A percentile compares a stretch with the other conserved stretches of the same genome.
These are phyloP conservation scores for Pseudogymnoascus sp. DNA, from an alignment of 2,329 filamentous ascomycete genomes.

Conservation along the genomic window DNA sequence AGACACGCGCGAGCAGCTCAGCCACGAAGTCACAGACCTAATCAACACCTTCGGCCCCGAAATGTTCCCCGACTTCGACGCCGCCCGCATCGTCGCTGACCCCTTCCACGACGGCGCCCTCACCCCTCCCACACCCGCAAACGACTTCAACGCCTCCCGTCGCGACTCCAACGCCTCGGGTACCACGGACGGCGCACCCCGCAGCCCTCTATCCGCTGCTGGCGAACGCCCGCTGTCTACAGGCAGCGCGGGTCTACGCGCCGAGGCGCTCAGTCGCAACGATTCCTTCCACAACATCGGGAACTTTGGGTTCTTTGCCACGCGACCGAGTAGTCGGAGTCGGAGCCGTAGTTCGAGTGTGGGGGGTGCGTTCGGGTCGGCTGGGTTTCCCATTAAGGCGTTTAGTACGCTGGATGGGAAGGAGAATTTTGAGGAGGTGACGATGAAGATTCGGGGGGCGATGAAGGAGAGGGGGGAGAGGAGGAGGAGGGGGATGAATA, in stretches of 20 bases:
- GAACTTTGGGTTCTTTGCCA: conserved; percentile 82
- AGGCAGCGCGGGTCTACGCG: conserved; percentile 21
- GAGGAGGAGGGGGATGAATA: conserved; percentile 35
- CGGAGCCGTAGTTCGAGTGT: conserved; percentile 63
- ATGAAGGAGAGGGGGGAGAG: conserved; percentile 72
- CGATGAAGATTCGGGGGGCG: conserved; percentile 72
- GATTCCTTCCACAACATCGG: conserved; percentile 91
- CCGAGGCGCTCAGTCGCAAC: conserved; percentile 59
- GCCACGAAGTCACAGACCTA: conserved; percentile 75
- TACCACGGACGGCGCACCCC: conserved; percentile 22
- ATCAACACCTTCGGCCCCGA: conserved; percentile 95
- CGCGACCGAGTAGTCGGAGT: conserved; percentile 73
- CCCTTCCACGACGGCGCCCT: conserved; percentile 29
- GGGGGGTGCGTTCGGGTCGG: conserved; percentile 53
- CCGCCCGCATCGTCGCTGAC: conserved; percentile 60
- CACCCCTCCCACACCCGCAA: conserved; percentile 22
- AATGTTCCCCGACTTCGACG: conserved; percentile 93
- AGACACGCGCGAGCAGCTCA: conserved; percentile 63
- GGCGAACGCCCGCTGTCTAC: conserved; percentile 17
- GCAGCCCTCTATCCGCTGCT: conserved; percentile 21
- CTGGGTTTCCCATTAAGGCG: conserved; percentile 58
- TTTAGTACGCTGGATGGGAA: conserved; percentile 63
- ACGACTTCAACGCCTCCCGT: conserved; percentile 25
- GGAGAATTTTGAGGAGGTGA: conserved; percentile 74
- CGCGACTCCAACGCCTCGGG: conserved; percentile 46